Conservation (phyloP, 108 stramenopile genomes). For the Skeletonema potamos region DNA sequence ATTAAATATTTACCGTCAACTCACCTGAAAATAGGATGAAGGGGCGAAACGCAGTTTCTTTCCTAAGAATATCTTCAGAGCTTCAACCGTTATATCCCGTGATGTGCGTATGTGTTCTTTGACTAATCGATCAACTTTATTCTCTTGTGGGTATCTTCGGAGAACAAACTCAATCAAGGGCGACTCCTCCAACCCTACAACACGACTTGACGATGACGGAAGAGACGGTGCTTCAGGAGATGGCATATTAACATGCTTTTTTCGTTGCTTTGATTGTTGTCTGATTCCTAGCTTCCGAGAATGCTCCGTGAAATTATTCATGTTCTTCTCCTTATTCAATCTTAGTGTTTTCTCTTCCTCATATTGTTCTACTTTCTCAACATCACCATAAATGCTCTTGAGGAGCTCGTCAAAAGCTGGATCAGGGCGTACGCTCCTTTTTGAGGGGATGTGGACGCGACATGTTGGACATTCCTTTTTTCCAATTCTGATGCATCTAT, state of each 20-base stretch:
- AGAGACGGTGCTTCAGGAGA: background rate
- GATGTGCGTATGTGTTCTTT: slow-evolving; percentile 50
- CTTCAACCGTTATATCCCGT: slow-evolving; percentile 35
- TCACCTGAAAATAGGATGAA: slow-evolving; percentile 45
- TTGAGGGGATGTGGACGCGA: slow-evolving; percentile 59
- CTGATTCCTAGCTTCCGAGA: slow-evolving; percentile 37
- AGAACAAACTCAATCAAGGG: slow-evolving; percentile 46
- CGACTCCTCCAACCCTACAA: slow-evolving; percentile 40
- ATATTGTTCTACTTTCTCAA: slow-evolving; percentile 37
- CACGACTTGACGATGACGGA: background rate
- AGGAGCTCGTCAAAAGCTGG: slow-evolving; percentile 53
- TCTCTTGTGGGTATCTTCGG: slow-evolving; percentile 51
- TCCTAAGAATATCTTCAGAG: slow-evolving; percentile 54
- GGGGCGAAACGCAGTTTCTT: slow-evolving; percentile 41
- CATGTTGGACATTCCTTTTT: slow-evolving; percentile 62
- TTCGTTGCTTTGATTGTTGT: slow-evolving; percentile 27
- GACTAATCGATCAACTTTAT: slow-evolving; percentile 34
- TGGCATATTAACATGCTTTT: background rate
- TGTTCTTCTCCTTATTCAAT: slow-evolving; percentile 36
- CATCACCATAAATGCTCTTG: slow-evolving; percentile 54
- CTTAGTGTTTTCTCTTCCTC: slow-evolving; percentile 37
- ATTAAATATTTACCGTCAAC: slow-evolving; percentile 1
- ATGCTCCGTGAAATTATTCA: slow-evolving; percentile 33
- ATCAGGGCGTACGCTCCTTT: slow-evolving; percentile 54
- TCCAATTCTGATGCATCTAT: slow-evolving; percentile 57